Evolutionary conservation across 805 yeast genomes (phyloP).

Genomic region (Wickerhamomyces sydowiorum): DNA sequence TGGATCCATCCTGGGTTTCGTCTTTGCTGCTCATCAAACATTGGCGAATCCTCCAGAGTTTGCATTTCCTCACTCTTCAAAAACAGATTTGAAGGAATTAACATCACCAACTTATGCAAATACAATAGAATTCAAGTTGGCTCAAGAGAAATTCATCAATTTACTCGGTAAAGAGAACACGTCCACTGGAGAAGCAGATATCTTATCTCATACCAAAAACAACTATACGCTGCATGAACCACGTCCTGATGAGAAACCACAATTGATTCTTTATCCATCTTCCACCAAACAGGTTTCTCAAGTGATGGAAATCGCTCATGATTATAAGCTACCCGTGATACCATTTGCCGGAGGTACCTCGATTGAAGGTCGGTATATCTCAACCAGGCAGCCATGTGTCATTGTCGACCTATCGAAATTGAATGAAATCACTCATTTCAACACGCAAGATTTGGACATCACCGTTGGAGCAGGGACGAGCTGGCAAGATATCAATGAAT

Average conservation of each 20-base stretch:
- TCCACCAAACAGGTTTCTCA: constrained; percentile 50
- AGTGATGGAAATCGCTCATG: constrained; percentile 47
- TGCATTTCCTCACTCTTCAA: constrained; percentile 2
- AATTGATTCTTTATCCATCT: constrained; percentile 44
- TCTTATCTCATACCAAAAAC: constrained; percentile 39
- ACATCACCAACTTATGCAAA: constrained; percentile 4
- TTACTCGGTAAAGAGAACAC: constrained; percentile 28
- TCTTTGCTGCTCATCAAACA: background rate
- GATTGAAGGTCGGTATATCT: constrained; percentile 61
- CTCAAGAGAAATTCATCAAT: constrained; percentile 24
- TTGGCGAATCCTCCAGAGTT: background rate
- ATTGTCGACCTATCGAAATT: constrained; percentile 56
- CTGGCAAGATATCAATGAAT: constrained; percentile 64
- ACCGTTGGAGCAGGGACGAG: constrained; percentile 74
- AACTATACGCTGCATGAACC: constrained; percentile 46
- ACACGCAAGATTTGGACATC: constrained; percentile 62
- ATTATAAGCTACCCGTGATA: constrained; percentile 49
- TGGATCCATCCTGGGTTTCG: background rate
- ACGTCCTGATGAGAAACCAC: constrained; percentile 29
- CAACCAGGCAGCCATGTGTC: constrained; percentile 55
- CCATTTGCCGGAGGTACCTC: constrained; percentile 64
- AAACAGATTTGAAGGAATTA: constrained; percentile 2
- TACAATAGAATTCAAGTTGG: background rate
- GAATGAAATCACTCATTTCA: constrained; percentile 51
- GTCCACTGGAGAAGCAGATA: constrained; percentile 23